Evolutionary conservation across 495 filamentous ascomycete species (phyloP), one percentile per base, ranked within the genome.

Genomic region (Wilcoxina mikolae): DNA sequence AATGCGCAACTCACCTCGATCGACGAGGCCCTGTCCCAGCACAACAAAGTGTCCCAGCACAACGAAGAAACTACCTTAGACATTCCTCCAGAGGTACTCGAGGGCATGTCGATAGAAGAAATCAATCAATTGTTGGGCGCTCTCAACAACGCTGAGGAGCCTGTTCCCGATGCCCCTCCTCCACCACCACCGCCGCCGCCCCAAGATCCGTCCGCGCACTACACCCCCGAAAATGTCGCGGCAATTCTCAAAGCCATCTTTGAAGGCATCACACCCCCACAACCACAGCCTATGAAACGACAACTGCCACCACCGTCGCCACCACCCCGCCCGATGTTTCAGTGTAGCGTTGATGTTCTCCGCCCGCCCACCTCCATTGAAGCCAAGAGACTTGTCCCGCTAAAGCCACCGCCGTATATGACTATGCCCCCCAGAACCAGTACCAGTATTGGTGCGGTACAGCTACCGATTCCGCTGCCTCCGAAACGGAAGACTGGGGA

Each of bases 351-450:
- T 1, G 25, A 17, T 27, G 26, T 55, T 11, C 38, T 42, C 7
- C 45, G 25, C 48, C 15, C 47, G 11, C 53, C 50, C 25, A 49
- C 39, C 2, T 12, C 48, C 22, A 61, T 48, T 4, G 62, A 65
- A 29, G 62, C 44, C 10, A 65, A 65, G 62, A 65, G 58, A 27
- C 27, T 65, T 7, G 58, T 65, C 55, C 51, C 60, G 3, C 56
- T 61, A 53, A 64, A 64, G 33, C 62, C 62, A 2, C 62, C 62
- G 5, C 54, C 62, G 11, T 65, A 65, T 38, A 20, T 9, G 4
- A 9, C 9, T 20, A 43, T 18, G 7, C 46, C 57, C 15, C 33
- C 61, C 12, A 4, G 31, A 20, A 44, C 24, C 7, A 43, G 39
- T 20, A 4, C 24, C 23, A 11, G 26, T 26, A 50, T 49, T 31